A percentile compares a stretch with the other conserved stretches of the same genome.
Evolutionary conservation across 2,329 filamentous ascomycete genomes (phyloP).

Genomic region (Paraphoma chrysanthemicola): DNA sequence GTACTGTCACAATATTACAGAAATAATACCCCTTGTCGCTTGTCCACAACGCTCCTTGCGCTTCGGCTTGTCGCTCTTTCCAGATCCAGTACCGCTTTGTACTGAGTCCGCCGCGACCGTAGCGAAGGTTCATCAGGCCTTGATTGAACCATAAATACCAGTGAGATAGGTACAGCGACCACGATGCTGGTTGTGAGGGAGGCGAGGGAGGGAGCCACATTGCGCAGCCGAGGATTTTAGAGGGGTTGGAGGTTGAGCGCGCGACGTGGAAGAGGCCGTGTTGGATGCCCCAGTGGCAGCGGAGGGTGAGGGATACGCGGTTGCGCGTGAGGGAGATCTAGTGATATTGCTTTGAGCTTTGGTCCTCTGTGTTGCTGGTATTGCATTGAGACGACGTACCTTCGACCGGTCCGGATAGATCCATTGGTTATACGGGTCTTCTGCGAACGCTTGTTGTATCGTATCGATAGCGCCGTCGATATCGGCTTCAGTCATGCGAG

Average conservation of each 20-base stretch:
- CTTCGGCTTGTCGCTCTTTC: conserved; percentile 70
- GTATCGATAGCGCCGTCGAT: conserved; percentile 70
- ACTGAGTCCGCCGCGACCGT: conserved; percentile 72
- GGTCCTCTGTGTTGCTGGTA: too few relatives aligned
- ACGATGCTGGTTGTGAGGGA: conserved; percentile 58
- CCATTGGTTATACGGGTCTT: conserved; percentile 73
- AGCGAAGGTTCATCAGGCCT: conserved; percentile 70
- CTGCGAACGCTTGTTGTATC: conserved; percentile 70
- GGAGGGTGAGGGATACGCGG: conserved; percentile 66
- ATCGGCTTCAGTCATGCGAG: conserved; percentile 63
- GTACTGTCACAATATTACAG: conserved; percentile 76
- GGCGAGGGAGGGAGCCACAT: conserved; percentile 73
- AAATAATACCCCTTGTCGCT: conserved; percentile 75
- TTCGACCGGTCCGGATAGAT: conserved; percentile 65
- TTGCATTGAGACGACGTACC: conserved; percentile 44
- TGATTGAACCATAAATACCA: conserved; percentile 74
- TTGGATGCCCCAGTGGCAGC: conserved; percentile 74
- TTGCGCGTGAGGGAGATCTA: conserved; percentile 68
- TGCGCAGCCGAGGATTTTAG: conserved; percentile 70
- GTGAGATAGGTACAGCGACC: conserved; percentile 67
- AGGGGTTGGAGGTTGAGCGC: conserved; percentile 60
- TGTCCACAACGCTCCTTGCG: conserved; percentile 69
- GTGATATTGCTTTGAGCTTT: conserved; percentile 9
- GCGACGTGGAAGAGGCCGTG: conserved; percentile 75
- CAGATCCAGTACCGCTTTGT: conserved; percentile 75